Evolutionary conservation across 2,329 filamentous ascomycete species (phyloP).

Genomic region (Pseudogymnoascus sp.): DNA sequence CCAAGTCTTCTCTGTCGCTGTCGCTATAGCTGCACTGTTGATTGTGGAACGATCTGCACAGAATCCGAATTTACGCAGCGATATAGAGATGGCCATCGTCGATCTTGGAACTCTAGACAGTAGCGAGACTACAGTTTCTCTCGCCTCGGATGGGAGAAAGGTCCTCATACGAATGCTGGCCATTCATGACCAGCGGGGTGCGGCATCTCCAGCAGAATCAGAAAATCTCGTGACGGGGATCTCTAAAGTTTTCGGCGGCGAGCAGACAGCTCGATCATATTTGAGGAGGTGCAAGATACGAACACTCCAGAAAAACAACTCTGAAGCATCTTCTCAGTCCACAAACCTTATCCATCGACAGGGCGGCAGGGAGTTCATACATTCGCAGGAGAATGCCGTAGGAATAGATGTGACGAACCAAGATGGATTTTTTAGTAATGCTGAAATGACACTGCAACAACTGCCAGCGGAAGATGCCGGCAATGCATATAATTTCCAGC

Average conservation of each 20-base stretch:
- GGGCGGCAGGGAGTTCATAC: background rate
- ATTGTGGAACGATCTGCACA: conserved; percentile 23
- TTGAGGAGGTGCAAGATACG: conserved; percentile 8
- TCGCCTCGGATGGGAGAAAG: conserved; percentile 17
- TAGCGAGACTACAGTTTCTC: conserved; percentile 14
- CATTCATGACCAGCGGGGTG: conserved; percentile 20
- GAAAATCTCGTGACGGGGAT: conserved; percentile 21
- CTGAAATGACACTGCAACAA: background rate
- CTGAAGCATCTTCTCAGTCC: background rate
- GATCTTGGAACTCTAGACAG: conserved; percentile 19
- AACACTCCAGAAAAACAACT: background rate
- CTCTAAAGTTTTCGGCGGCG: conserved; percentile 22
- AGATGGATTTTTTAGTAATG: background rate
- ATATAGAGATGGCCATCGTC: conserved; percentile 22
- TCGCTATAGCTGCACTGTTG: conserved; percentile 22
- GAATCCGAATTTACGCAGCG: conserved; percentile 16
- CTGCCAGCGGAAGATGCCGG: background rate
- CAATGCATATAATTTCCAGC: background rate
- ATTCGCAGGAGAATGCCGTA: background rate
- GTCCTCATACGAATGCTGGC: conserved; percentile 23
- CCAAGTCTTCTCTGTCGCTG: conserved; percentile 23
- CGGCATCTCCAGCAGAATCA: conserved; percentile 15
- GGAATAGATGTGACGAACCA: background rate
- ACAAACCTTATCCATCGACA: background rate
- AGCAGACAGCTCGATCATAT: conserved; percentile 22